A percentile compares a stretch with the other conserved stretches of the same genome.
Evolutionary conservation across 805 yeast species (phyloP).

Genomic region (Torulaspora delbrueckii): DNA sequence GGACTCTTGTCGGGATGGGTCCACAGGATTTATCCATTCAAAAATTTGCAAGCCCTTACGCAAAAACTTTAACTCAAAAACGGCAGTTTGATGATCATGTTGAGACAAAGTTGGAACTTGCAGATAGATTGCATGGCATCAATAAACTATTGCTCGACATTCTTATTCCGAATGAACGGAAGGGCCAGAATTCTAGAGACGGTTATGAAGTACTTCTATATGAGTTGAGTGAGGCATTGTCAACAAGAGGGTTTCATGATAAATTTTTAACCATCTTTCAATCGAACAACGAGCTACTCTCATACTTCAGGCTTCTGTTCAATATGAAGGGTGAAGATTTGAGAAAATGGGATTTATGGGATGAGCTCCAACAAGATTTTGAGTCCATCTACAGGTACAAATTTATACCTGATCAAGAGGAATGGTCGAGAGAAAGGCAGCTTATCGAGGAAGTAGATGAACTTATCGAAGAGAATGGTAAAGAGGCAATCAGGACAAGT

Average conservation of each 20-base stretch:
- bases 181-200: conserved; percentile 12
- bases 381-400: conserved; percentile 20
- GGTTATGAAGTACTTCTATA: conserved; percentile 26
- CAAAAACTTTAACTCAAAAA: conserved; percentile 28
- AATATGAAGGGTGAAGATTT: conserved; percentile 23
- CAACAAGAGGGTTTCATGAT: conserved; percentile 23
- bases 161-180: not conserved
- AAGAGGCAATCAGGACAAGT: not conserved
- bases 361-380: conserved; percentile 24
- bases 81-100: conserved; percentile 29
- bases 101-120: conserved; percentile 26
- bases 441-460: not conserved
- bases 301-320: conserved; percentile 26
- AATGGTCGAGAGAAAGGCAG: conserved; percentile 16
- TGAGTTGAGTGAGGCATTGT: conserved; percentile 27
- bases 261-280: conserved; percentile 29
- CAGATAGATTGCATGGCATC: conserved; percentile 24
- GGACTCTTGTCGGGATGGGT: conserved; percentile 33
- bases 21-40: conserved; percentile 29
- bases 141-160: conserved; percentile 23
- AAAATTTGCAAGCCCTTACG: conserved; percentile 20
- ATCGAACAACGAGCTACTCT: conserved; percentile 25
- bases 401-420: conserved; percentile 18
- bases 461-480: not conserved
- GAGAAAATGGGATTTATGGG: conserved; percentile 21